Base-by-base conservation (phyloP, 768 basidiomycete genomes). In the Lentinula raphanica region DNA sequence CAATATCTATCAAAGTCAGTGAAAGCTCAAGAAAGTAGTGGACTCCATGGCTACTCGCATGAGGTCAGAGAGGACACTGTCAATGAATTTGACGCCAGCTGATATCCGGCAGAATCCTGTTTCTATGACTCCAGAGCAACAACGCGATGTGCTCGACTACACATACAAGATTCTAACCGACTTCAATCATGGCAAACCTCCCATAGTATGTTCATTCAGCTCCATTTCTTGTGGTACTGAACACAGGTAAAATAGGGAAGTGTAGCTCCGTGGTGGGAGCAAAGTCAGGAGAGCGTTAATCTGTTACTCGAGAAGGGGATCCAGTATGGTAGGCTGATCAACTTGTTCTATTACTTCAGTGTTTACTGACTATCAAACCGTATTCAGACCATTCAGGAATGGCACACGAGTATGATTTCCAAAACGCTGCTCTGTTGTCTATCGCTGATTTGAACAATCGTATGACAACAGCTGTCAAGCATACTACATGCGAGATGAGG, bases 181-280 rank as follows among this genome's bases (percentile, higher is more conserved):
- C 12, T 89, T 89, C 65, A 87, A 86, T 65, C 70, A 80, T 59
- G 82, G 83, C 25, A 68, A 77, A 15, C 73, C 82, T 23, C 84
- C 84, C 0, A 82, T 80, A 66, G 74, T 32, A 45, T 15, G 28
- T 44, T 44, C 15, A 1, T 35, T 72, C 15, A 36, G 61, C 44
- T 21, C 19, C n/a, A n/a, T 27, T 44, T 36, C 35, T 29, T 31
- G 13, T 23, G 21, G 4, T 36, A n/a, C 11, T 31, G 28, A 38
- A 45, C n/a, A 48, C 13, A 21, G 3, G 35, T 21, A 13, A 40
- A 61, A 13, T 58, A 75, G 70, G 85, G 84, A 38, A 82, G 79
- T 50, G 86, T 88, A 32, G 88, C 87, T 1, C 88, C 87, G 0
- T 91, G 88, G 87, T 91, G 88, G 88, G 89, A 91, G 67, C 82